phyloP scores from a whole-genome alignment of 208 protist genomes.

The Leishmania martiniquensis region DNA sequence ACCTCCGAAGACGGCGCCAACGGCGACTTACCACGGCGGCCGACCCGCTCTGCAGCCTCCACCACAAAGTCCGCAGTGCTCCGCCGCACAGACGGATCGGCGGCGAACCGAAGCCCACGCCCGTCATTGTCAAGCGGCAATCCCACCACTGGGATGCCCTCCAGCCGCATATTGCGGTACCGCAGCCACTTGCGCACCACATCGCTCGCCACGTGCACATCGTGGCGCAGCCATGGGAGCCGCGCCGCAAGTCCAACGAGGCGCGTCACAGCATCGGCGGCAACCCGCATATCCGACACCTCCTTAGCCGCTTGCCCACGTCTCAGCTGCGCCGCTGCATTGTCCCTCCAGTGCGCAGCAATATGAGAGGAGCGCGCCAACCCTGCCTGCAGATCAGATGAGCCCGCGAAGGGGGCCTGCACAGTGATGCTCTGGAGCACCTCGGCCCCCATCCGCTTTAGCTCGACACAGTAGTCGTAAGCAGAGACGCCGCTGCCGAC shows the following conservation, averaged over 20 bases:
- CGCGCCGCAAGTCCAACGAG: slow-evolving; percentile 32
- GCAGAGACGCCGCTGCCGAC: slow-evolving; percentile 84
- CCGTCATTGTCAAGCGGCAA: slow-evolving; percentile 42
- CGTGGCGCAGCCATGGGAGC: slow-evolving; percentile 53
- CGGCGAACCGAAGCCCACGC: slow-evolving; percentile 57
- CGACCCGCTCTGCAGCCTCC: slow-evolving; percentile 31
- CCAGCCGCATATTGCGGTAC: slow-evolving; percentile 41
- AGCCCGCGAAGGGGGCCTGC: neutral
- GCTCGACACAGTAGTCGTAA: slow-evolving; percentile 80
- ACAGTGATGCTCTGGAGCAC: slow-evolving; percentile 71
- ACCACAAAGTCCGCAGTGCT: slow-evolving; percentile 38
- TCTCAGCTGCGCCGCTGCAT: neutral
- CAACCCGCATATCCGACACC: slow-evolving; percentile 25
- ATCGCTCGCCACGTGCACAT: slow-evolving; percentile 47
- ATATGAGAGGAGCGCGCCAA: neutral
- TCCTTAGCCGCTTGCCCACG: neutral
- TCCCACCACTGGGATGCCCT: slow-evolving; percentile 46
- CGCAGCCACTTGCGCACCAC: slow-evolving; percentile 65
- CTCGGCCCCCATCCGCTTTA: slow-evolving; percentile 65
- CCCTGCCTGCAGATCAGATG: neutral
- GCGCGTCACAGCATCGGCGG: slow-evolving; percentile 39
- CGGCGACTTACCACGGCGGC: neutral
- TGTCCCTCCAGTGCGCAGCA: slow-evolving; percentile 9
- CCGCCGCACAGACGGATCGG: slow-evolving; percentile 20
- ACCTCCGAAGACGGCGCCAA: slow-evolving; percentile 13